Evolutionary conservation across 2,329 filamentous ascomycete species (phyloP).

Genomic region (Beauveria bassiana): DNA sequence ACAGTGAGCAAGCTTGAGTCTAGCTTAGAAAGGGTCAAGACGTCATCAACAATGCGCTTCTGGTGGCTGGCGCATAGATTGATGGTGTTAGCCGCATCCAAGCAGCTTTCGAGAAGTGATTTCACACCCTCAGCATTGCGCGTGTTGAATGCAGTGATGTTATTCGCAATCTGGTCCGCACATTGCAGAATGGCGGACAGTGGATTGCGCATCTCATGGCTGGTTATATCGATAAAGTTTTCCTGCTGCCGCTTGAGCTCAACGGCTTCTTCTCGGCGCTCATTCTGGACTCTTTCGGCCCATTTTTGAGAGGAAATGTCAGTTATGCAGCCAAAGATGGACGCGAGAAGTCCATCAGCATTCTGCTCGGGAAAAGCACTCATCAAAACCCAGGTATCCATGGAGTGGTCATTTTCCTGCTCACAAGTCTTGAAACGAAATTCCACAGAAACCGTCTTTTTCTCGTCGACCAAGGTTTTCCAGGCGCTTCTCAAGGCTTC

Average conservation of each 20-base stretch:
- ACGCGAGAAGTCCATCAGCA: conserved; percentile 56
- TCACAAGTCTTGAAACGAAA: conserved; percentile 68
- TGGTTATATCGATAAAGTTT: conserved; percentile 68
- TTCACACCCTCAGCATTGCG: conserved; percentile 37
- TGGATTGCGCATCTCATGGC: conserved; percentile 71
- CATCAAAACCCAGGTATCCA: conserved; percentile 71
- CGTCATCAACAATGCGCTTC: conserved; percentile 63
- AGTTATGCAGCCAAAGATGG: conserved; percentile 73
- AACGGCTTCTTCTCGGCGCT: conserved; percentile 71
- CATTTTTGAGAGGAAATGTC: conserved; percentile 83
- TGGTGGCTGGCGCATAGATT: conserved; percentile 73
- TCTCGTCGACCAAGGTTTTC: conserved; percentile 53
- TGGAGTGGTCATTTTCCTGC: conserved; percentile 49
- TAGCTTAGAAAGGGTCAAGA: conserved; percentile 59
- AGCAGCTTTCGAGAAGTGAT: conserved; percentile 43
- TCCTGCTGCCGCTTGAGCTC: conserved; percentile 68
- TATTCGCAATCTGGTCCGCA: conserved; percentile 60
- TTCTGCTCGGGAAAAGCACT: conserved; percentile 68
- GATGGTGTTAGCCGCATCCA: conserved; percentile 77
- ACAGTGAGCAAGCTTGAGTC: conserved; percentile 65
- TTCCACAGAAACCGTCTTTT: conserved; percentile 59
- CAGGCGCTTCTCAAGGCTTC: conserved; percentile 51
- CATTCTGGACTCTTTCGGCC: conserved; percentile 72
- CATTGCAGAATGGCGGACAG: conserved; percentile 68
- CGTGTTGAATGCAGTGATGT: conserved; percentile 36